phyloP scores from a whole-genome alignment of 495 filamentous ascomycete genomes.

The Penicillium mononematosum region DNA sequence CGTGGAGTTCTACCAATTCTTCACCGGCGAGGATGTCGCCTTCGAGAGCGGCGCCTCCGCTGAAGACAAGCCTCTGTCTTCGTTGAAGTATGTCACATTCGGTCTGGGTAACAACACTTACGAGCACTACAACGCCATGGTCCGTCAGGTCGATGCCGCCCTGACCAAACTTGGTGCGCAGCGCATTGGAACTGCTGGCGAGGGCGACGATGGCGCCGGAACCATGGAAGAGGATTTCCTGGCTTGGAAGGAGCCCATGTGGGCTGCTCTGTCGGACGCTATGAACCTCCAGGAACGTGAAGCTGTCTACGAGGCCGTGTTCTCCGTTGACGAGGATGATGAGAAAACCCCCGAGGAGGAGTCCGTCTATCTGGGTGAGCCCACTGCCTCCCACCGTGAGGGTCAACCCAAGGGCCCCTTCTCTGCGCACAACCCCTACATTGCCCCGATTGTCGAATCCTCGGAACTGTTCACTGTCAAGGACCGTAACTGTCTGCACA shows the following conservation, averaged over 20 bases:
- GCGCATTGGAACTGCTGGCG: conserved; percentile 83
- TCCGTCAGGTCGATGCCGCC: conserved; percentile 80
- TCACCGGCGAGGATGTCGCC: conserved; percentile 72
- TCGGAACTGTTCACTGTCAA: conserved; percentile 88
- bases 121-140: conserved; percentile 99
- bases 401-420: conserved; percentile 82
- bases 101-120: conserved; percentile 98
- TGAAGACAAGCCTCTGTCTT: conserved; percentile 72
- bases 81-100: conserved; percentile 91
- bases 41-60: conserved; percentile 69
- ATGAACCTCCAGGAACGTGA: conserved; percentile 94
- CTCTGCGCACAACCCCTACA: conserved; percentile 95
- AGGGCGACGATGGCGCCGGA: conserved; percentile 96
- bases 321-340: conserved; percentile 75
- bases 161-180: conserved; percentile 77
- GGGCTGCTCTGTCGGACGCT: conserved; percentile 73
- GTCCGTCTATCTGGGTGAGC: conserved; percentile 91
- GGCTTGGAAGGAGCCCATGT: conserved; percentile 99
- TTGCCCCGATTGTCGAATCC: conserved; percentile 90
- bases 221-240: conserved; percentile 99
- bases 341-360: conserved; percentile 73
- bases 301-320: conserved; percentile 92
- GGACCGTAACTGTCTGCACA: conserved; percentile 91
- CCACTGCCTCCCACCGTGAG: conserved; percentile 93
- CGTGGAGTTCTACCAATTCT: conserved; percentile 97